Conservation (phyloP, 192 early-diverging fungal species). For the Rhizophlyctis rosea region DNA sequence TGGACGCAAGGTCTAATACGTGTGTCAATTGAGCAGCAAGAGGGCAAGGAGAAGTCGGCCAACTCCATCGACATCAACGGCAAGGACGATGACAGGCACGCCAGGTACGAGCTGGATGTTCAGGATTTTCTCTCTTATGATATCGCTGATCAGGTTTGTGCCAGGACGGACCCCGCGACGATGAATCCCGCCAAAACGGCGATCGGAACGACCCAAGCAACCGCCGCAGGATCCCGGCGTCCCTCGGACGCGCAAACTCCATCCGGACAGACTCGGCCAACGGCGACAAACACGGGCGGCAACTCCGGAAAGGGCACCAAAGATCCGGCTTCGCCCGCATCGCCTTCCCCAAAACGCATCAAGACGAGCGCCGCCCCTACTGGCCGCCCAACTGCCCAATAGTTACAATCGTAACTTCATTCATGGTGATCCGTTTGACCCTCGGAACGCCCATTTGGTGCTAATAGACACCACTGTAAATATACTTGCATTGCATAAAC, state of each 20-base stretch:
- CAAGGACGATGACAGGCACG: slow-evolving; percentile 17
- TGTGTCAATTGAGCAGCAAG: slow-evolving; percentile 9
- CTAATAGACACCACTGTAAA: too few relatives aligned
- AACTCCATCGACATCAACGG: neutral
- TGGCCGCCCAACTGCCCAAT: too few relatives aligned
- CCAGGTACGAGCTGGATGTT: neutral
- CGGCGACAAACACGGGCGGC: slow-evolving; percentile 2
- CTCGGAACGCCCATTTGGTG: too few relatives aligned
- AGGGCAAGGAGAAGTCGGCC: slow-evolving; percentile 13
- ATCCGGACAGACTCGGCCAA: neutral
- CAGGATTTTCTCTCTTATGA: neutral
- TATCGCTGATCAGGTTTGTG: neutral
- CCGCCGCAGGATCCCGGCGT: neutral
- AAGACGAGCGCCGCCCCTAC: too few relatives aligned
- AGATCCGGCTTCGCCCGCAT: neutral
- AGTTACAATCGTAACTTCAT: too few relatives aligned
- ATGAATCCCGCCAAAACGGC: too few relatives aligned
- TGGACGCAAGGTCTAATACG: too few relatives aligned
- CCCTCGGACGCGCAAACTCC: neutral
- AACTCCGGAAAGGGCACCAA: neutral
- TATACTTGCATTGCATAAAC: too few relatives aligned
- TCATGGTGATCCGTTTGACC: too few relatives aligned
- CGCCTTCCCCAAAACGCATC: too few relatives aligned
- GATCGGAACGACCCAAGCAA: neutral
- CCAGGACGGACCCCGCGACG: neutral